Conservation (phyloP, 345 rosid genomes). For the Citrus mangshanensis region DNA sequence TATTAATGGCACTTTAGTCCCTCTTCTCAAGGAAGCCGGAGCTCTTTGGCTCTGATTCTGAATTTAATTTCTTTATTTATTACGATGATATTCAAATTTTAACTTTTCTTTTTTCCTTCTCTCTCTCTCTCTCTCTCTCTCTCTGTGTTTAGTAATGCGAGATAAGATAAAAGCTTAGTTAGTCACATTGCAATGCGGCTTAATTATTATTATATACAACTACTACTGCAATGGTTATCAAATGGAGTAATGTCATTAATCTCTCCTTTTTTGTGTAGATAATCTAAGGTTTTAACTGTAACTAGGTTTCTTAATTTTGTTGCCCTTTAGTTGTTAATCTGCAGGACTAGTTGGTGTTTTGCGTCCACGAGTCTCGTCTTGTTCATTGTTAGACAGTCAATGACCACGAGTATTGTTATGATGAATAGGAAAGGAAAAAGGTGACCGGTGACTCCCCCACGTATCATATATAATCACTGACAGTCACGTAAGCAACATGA, state of each 20-base stretch:
- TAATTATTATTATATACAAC: too few species aligned
- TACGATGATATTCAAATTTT: too few species aligned
- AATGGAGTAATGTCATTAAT: background rate
- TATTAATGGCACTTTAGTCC: conserved; percentile 60
- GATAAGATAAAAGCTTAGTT: background rate
- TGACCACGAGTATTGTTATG: too few species aligned
- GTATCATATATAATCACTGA: background rate
- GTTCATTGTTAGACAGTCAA: too few species aligned
- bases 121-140: background rate
- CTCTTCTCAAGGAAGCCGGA: conserved; percentile 74
- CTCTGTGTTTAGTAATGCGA: background rate
- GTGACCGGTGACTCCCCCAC: background rate
- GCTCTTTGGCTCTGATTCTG: conserved; percentile 62
- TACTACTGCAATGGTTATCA: background rate
- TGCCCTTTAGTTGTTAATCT: background rate
- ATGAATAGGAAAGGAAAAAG: too few species aligned
- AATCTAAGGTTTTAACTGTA: background rate
- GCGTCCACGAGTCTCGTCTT: background rate
- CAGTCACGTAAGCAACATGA: background rate
- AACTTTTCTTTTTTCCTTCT: background rate
- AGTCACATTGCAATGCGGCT: background rate
- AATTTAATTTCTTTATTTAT: too few species aligned
- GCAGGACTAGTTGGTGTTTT: background rate
- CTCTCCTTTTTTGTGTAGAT: background rate
- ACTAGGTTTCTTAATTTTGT: background rate